phyloP scores from a whole-genome alignment of 345 rosid genomes.

The Brassica rapa region DNA sequence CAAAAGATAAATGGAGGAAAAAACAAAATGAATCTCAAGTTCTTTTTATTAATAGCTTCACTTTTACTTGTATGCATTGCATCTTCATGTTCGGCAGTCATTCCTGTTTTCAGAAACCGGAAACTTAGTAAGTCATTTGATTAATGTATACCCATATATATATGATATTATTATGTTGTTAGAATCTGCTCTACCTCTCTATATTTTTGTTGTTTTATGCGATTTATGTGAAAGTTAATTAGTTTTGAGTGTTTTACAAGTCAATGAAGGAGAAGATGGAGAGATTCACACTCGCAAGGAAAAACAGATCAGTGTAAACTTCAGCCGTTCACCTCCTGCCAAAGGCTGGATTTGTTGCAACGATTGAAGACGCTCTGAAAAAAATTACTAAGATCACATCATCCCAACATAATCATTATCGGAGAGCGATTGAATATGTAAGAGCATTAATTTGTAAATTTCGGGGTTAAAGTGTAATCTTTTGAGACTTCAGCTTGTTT shows the following conservation, averaged over 20 bases:
- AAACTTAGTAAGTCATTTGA: neutral
- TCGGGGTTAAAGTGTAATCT: neutral
- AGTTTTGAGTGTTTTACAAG: neutral
- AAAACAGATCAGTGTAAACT: neutral
- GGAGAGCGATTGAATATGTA: neutral
- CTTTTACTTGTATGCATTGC: neutral
- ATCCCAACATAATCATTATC: neutral
- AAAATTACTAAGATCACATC: neutral
- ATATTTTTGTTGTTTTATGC: neutral
- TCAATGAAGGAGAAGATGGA: neutral
- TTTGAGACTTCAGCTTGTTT: neutral
- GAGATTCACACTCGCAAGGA: neutral
- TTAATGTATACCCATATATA: neutral
- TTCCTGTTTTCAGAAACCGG: conserved; percentile 1
- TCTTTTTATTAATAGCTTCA: neutral
- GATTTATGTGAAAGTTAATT: neutral
- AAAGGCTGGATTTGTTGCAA: conserved; percentile 8
- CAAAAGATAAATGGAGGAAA: neutral
- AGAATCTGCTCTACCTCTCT: neutral
- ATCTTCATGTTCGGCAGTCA: neutral
- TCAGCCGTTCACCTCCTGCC: conserved; percentile 7
- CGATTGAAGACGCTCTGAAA: neutral
- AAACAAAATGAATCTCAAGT: neutral
- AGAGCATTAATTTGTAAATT: neutral
- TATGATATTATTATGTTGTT: neutral